Evolutionary conservation across 1,139 yeast genomes (phyloP).

Genomic region (Lodderomyces theae): DNA sequence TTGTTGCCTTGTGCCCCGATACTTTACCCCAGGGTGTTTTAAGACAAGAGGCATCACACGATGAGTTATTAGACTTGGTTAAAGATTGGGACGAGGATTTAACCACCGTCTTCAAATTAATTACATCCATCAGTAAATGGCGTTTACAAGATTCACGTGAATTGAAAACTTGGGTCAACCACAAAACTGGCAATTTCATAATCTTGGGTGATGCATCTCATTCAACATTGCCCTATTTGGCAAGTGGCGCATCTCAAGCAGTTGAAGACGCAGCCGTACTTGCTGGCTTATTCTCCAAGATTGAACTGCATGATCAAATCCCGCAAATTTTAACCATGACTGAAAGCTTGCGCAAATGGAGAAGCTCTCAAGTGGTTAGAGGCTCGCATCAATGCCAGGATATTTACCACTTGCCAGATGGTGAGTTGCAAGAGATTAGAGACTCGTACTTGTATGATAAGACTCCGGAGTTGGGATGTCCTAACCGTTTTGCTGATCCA

Average conservation of each 20-base stretch:
- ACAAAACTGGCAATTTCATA: slow-evolving; percentile 20
- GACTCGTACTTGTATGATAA: slow-evolving; percentile 16
- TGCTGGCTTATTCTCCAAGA: slow-evolving; percentile 15
- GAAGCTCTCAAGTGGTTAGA: slow-evolving; percentile 25
- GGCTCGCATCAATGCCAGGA: slow-evolving; percentile 22
- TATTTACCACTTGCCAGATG: slow-evolving; percentile 26
- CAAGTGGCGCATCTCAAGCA: slow-evolving; percentile 42
- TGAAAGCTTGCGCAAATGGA: slow-evolving; percentile 23
- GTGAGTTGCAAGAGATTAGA: slow-evolving; percentile 20
- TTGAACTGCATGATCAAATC: slow-evolving; percentile 15
- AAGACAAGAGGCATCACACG: slow-evolving; percentile 19
- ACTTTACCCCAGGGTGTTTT: slow-evolving; percentile 20
- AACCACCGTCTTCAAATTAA: slow-evolving; percentile 19
- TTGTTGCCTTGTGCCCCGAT: slow-evolving; percentile 18
- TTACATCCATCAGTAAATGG: slow-evolving; percentile 28
- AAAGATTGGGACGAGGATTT: slow-evolving; percentile 30
- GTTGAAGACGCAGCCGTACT: slow-evolving; percentile 30
- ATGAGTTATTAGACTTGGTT: slow-evolving; percentile 24
- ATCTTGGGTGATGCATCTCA: slow-evolving; percentile 40
- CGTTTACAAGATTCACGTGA: slow-evolving; percentile 26
- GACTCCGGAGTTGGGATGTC: slow-evolving; percentile 20
- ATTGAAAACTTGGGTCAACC: slow-evolving; percentile 21
- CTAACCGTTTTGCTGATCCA: slow-evolving; percentile 29
- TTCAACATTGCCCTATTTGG: slow-evolving; percentile 37
- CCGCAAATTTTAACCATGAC: slow-evolving; percentile 14